Conservation (phyloP, 1,284 basidiomycete genomes). For the Ustilago shanxiensis region DNA sequence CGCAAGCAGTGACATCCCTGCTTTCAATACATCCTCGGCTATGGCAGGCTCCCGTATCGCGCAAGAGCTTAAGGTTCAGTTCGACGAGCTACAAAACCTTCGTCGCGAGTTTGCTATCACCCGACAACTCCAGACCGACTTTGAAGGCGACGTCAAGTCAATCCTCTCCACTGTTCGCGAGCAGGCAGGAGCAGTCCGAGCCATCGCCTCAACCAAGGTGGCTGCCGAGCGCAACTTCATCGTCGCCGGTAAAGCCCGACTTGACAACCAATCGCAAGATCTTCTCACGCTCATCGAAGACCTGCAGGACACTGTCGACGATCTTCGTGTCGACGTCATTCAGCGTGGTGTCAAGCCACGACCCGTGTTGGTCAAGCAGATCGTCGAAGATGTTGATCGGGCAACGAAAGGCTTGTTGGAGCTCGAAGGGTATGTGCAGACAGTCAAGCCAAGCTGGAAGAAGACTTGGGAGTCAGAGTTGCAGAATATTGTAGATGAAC, state of each 20-base stretch:
- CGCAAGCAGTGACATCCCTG: neutral
- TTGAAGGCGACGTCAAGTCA: conserved; percentile 89
- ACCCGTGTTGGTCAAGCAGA: conserved; percentile 78
- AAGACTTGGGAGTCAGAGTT: conserved; percentile 98
- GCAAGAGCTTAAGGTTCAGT: conserved; percentile 85
- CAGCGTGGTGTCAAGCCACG: conserved; percentile 89
- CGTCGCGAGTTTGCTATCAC: conserved; percentile 92
- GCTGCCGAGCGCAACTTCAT: conserved; percentile 89
- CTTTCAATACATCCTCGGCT: conserved; percentile 8
- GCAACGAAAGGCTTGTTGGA: conserved; percentile 81
- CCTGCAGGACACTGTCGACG: conserved; percentile 90
- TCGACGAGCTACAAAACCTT: conserved; percentile 92
- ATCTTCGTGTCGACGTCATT: conserved; percentile 89
- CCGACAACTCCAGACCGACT: conserved; percentile 93
- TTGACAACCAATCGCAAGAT: conserved; percentile 89
- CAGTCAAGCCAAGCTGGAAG: conserved; percentile 96
- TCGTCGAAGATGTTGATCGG: conserved; percentile 81
- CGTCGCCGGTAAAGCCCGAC: conserved; percentile 88
- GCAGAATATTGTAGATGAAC: conserved; percentile 96
- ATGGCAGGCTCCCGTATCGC: conserved; percentile 50
- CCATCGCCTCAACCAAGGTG: conserved; percentile 79
- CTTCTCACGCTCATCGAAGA: conserved; percentile 93
- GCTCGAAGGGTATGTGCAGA: conserved; percentile 85
- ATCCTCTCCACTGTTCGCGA: conserved; percentile 81
- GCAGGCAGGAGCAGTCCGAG: conserved; percentile 85